Base-by-base conservation (phyloP, 345 rosid species). In the Anastatica hierochuntica region DNA sequence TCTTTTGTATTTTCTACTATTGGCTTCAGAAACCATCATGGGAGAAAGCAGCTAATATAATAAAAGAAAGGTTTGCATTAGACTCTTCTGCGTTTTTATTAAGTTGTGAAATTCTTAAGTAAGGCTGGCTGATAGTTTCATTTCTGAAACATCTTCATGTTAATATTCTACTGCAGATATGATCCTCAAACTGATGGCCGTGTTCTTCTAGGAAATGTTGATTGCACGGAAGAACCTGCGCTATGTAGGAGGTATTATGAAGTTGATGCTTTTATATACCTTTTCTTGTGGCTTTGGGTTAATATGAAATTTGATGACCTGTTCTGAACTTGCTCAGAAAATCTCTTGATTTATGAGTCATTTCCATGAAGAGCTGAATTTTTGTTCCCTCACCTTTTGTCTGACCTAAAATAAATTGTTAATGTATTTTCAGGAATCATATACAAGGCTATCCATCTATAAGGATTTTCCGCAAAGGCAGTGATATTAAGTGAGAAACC, bases 391-490 rank as follows among this genome's bases (percentile, higher is more conserved):
- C n/a, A n/a, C n/a, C n/a, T n/a, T n/a, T n/a, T n/a, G n/a, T n/a
- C n/a, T n/a, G n/a, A n/a, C n/a, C n/a, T n/a, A n/a, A n/a, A n/a
- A n/a, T n/a, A n/a, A n/a, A n/a, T n/a, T n/a, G n/a, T n/a, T n/a
- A n/a, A n/a, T n/a, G n/a, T n/a, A n/a, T n/a, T n/a, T n/a, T n/a
- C 80, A 94, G 99, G 79, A 63, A 82, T 75, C 95, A 94, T 74
- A 72, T 94, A 49, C 99, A 94, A 72, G 99, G 88, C 23, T 94
- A 88, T 75, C 99, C 97, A 54, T 88, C 99, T 14, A 82, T 94
- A 75, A 88, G 99, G 66, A 94, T 94, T 69, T 94, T 94, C 64
- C 97, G 89, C 48, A 88, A 82, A 77, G 99, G 99, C 65, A 85
- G 77, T 71, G 92, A 94, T 76, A 15, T 94, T 50, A 82, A 74